Conservation (phyloP, 2,329 filamentous ascomycete species). For the Hypoxylon sp. region DNA sequence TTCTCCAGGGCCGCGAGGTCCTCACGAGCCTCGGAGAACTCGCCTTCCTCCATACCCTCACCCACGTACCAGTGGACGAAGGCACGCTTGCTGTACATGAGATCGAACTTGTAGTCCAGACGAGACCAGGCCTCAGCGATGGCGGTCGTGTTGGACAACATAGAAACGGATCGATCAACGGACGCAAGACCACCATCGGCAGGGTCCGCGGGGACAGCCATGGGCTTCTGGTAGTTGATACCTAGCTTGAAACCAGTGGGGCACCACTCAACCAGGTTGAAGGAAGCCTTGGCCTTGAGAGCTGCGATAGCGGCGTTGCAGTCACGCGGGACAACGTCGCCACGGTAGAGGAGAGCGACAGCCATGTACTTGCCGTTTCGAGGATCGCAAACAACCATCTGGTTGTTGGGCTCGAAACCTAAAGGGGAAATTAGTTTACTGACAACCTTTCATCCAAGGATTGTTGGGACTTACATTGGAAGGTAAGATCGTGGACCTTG, state of each 20-base stretch:
- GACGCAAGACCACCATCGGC: slow-evolving; percentile 71
- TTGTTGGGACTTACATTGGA: slow-evolving; percentile 71
- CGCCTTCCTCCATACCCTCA: slow-evolving; percentile 93
- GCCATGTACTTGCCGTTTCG: slow-evolving; percentile 84
- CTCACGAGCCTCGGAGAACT: slow-evolving; percentile 89
- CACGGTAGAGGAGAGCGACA: slow-evolving; percentile 78
- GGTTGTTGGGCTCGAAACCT: slow-evolving; percentile 84
- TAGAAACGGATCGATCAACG: slow-evolving; percentile 74
- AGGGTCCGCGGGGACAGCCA: slow-evolving; percentile 67
- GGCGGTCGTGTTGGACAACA: slow-evolving; percentile 81
- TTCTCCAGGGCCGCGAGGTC: slow-evolving; percentile 87
- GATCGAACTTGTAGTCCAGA: slow-evolving; percentile 80
- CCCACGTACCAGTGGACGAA: slow-evolving; percentile 87
- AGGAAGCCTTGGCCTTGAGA: slow-evolving; percentile 78
- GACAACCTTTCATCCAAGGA: background rate
- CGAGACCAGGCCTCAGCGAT: slow-evolving; percentile 81
- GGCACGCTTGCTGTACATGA: slow-evolving; percentile 83
- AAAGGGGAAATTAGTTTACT: slow-evolving; percentile 33
- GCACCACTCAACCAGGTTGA: slow-evolving; percentile 82
- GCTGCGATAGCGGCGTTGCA: slow-evolving; percentile 75
- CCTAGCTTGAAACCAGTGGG: slow-evolving; percentile 82
- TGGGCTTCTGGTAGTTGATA: slow-evolving; percentile 79
- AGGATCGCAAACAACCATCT: slow-evolving; percentile 82
- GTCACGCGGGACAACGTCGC: slow-evolving; percentile 78
- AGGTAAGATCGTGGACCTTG: slow-evolving; percentile 83